Evolutionary conservation across 345 rosid species (phyloP), one percentile per base, ranked within the genome.

Genomic region (Brassica juncea): DNA sequence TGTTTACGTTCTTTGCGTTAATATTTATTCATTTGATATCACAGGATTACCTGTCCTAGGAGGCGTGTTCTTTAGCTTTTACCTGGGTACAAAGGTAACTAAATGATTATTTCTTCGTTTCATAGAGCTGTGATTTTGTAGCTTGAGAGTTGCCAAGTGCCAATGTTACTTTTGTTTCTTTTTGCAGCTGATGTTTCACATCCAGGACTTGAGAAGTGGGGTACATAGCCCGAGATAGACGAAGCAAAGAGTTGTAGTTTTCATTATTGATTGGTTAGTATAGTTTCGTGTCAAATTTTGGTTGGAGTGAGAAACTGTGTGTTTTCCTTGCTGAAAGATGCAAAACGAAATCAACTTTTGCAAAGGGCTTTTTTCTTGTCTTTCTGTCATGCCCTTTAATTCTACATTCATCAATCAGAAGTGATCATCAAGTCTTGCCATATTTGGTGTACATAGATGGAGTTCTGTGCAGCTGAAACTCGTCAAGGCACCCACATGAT

Each of bases 11-110:
- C 4, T 15, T 70, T 47, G 10, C 54, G 19, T 37, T 1, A 63
- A 27, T 66, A 54, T 79, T 28, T 21, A 35, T 52, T 15, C 58
- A 16, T 73, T 75, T 30, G 15, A 21, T 73, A 82, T 68, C 85
- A 3, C 14, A 94, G 99, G 97, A 72, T 60, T 89, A 54, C 90
- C 87, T 11, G 86, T 87, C 31, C 81, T 94, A 3, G 83, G 83
- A 0, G 89, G 89, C 21, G 86, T 94, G 89, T 79, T 92, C 52
- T 8, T 89, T 25, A 80, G 93, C 47, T 87, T 94, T 79, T 92
- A 94, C 52, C 69, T 91, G 11, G 98, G 91, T 65, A 89, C 97
- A 34, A 94, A 94, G 98, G 98, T 90, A 87, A 75, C 8, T 16
- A 32, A 28, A 19, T 4, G 10, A 0, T 39, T 32, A 4, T 16